Percentiles rank a stretch among this genome's conserved stretches.
Evolutionary conservation across 441 rosid genomes (phyloP).

Genomic region (Populus trichocarpa): DNA sequence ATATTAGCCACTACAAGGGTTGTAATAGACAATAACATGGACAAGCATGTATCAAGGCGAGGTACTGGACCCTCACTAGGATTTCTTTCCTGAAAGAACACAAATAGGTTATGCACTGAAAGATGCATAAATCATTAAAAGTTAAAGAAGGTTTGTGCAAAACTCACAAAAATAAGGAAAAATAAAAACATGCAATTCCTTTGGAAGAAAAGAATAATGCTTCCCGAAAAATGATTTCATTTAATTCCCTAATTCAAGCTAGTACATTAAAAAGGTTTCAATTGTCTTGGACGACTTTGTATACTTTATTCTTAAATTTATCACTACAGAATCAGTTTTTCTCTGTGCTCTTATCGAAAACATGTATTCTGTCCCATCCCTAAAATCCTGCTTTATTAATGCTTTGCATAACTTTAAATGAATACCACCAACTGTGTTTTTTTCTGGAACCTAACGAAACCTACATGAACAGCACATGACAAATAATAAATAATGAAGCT

Average conservation of each 20-base stretch:
- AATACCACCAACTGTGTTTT: neutral
- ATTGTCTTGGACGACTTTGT: neutral
- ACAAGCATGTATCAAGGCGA: conserved; percentile 77
- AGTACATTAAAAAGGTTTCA: neutral
- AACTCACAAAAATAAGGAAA: conserved; percentile 1
- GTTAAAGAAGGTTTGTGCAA: conserved; percentile 1
- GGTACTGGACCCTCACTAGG: conserved; percentile 90
- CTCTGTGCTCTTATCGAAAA: neutral
- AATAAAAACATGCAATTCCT: no score
- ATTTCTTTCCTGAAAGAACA: conserved; percentile 77
- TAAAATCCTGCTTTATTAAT: neutral
- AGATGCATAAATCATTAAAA: conserved; percentile 7
- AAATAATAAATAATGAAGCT: neutral
- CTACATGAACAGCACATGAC: neutral
- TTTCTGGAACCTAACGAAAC: neutral
- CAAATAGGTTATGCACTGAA: neutral
- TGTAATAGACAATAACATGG: conserved; percentile 77
- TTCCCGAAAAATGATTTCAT: neutral
- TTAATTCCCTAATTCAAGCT: neutral
- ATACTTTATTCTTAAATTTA: neutral
- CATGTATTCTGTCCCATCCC: neutral
- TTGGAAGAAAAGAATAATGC: neutral
- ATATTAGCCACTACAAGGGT: conserved; percentile 76
- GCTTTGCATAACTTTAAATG: neutral
- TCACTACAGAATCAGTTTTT: neutral